Evolutionary conservation across 1,284 basidiomycete species (phyloP), one percentile per base, ranked within the genome.

Genomic region (Cutaneotrichosporon cutaneum): DNA sequence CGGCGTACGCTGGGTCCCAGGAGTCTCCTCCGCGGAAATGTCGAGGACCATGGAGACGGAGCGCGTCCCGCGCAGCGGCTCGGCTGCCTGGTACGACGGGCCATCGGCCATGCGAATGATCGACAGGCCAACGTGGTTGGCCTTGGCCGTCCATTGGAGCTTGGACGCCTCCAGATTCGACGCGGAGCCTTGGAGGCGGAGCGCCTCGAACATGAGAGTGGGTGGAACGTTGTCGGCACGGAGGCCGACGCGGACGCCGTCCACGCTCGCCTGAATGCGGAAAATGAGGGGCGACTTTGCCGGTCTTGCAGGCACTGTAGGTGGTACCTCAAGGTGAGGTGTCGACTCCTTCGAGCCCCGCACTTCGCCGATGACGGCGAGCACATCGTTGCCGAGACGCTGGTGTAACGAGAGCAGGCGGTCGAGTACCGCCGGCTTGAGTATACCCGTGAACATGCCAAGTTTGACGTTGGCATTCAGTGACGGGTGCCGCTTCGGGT

Each of bases 41-140:
- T 94, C 90, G 52, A 94, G 82, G 24, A 86, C 84, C 65, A 95
- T 88, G 72, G 92, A 93, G 1, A 91, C 91, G 6, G 89, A 89
- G 52, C 88, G 83, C 64, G 86, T 85, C 52, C 83, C 84, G 60
- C 86, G 81, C 65, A 86, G 84, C 63, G 87, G 74, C 83, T 69
- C 68, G 4, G 68, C 54, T 9, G 73, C 58, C 44, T 67, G 60
- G 56, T 65, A 57, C 21, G 63, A 56, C 8, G 69, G 56, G 3
- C 63, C 44, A 14, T 69, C 51, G 24, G 66, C 53, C 35, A 64
- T 35, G 2, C 64, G 64, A 22, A 62, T 62, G 30, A 77, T 72
- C 2, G 74, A 76, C 4, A 79, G 59, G 11, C 71, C 71, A 42
- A 79, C 71, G 55, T 74, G 73, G 48, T 73, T 66, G 2, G 74